Evolutionary conservation across 345 rosid genomes (phyloP).

Genomic region (Reutealis trisperma): DNA sequence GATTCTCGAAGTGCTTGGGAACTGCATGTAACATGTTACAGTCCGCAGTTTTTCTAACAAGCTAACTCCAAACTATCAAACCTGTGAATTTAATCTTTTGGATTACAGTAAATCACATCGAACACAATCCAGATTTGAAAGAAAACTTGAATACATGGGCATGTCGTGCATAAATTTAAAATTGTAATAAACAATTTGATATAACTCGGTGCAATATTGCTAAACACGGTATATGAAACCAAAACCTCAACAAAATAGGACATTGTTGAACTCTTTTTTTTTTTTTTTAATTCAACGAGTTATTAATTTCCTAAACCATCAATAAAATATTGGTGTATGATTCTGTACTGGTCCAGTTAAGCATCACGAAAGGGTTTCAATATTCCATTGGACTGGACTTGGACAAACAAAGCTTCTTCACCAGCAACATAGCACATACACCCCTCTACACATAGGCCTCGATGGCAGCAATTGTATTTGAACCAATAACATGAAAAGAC

Average conservation of each 20-base stretch:
- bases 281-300: neutral
- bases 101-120: neutral
- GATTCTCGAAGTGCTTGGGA: too few species aligned
- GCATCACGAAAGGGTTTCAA: neutral
- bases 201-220: neutral
- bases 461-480: neutral
- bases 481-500: neutral
- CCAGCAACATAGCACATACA: neutral
- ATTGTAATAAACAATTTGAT: neutral
- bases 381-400: too few species aligned
- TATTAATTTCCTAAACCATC: neutral
- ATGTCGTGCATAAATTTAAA: neutral
- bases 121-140: neutral
- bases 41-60: too few species aligned
- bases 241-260: slow-evolving; percentile 6
- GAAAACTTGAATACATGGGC: neutral
- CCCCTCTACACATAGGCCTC: neutral
- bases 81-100: too few species aligned
- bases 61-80: too few species aligned
- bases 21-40: too few species aligned
- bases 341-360: neutral
- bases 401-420: neutral
- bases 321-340: neutral
- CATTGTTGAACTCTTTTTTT: neutral
- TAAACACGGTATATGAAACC: neutral